Evolutionary conservation across 2,329 filamentous ascomycete species (phyloP).

Genomic region (Xylariales sp.): DNA sequence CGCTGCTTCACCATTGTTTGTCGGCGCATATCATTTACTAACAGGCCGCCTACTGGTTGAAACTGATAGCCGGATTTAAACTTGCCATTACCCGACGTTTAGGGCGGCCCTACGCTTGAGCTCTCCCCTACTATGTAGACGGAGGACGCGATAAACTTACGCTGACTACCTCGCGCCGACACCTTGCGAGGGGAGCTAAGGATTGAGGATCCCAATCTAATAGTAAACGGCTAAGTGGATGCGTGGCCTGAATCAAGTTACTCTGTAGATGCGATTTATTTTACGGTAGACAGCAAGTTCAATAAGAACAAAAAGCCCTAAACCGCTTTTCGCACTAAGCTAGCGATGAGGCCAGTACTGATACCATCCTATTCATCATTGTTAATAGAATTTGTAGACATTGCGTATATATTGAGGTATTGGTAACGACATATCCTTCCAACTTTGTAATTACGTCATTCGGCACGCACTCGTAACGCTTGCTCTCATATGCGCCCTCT

Average conservation of each 20-base stretch:
- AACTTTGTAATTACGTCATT: not conserved
- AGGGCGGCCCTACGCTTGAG: constrained; percentile 36
- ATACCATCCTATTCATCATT: too few relatives aligned
- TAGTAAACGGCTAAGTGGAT: too few relatives aligned
- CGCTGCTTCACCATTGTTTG: too few relatives aligned
- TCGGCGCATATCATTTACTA: not conserved
- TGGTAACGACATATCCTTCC: not conserved
- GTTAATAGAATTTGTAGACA: too few relatives aligned
- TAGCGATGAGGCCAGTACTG: too few relatives aligned
- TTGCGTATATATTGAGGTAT: not conserved
- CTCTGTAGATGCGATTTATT: too few relatives aligned
- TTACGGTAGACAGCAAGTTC: too few relatives aligned
- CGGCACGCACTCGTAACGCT: constrained; percentile 15
- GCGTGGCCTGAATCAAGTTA: too few relatives aligned
- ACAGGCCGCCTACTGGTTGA: too few relatives aligned
- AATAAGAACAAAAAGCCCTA: not conserved
- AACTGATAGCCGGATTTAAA: not conserved
- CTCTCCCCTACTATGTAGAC: constrained; percentile 41
- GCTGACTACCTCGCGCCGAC: constrained; percentile 41
- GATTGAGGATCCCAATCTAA: too few relatives aligned
- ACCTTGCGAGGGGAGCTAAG: constrained; percentile 11
- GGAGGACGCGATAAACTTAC: constrained; percentile 33
- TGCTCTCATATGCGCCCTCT: constrained; percentile 13
- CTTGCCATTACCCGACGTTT: constrained; percentile 5
- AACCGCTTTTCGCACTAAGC: not conserved